phyloP scores from a whole-genome alignment of 176 grass and related monocot species.

The Melocanna baccifera region DNA sequence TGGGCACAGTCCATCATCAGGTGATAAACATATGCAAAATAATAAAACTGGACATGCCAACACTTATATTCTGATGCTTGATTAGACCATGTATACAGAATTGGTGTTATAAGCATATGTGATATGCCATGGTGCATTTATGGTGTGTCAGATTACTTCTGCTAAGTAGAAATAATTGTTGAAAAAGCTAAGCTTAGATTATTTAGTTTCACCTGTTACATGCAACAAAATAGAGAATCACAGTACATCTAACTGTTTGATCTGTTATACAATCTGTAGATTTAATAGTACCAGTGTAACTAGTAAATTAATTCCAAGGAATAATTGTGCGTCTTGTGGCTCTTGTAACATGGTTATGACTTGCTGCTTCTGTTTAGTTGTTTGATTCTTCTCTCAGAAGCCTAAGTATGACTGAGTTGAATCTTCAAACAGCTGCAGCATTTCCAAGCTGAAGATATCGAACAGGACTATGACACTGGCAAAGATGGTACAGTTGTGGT shows the following conservation, averaged over 20 bases:
- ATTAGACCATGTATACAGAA: neutral
- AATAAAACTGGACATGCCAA: neutral
- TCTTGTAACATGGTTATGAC: neutral
- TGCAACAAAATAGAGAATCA: neutral
- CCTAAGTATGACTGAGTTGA: conserved; percentile 28
- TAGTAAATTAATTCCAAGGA: neutral
- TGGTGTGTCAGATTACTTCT: conserved; percentile 6
- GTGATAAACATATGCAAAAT: conserved; percentile 32
- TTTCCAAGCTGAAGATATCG: conserved; percentile 88
- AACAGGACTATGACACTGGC: conserved; percentile 93
- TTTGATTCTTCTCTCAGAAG: conserved; percentile 5
- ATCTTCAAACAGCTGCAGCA: conserved; percentile 68
- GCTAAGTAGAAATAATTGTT: neutral
- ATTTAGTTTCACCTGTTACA: neutral
- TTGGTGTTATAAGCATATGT: neutral
- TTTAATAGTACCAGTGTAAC: neutral
- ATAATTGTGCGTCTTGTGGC: neutral
- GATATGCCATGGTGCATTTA: neutral
- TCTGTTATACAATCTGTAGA: neutral
- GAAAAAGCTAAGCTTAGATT: neutral
- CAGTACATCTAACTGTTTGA: conserved; percentile 9
- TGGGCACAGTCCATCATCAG: conserved; percentile 86
- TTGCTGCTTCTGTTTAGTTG: neutral
- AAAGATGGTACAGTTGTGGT: conserved; percentile 85
- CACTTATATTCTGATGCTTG: neutral